Percentiles rank a stretch among this genome's conserved stretches.
These are phyloP conservation scores for Microdochium nivale DNA, from an alignment of 2,329 filamentous ascomycete species.

Conservation along the genomic window DNA sequence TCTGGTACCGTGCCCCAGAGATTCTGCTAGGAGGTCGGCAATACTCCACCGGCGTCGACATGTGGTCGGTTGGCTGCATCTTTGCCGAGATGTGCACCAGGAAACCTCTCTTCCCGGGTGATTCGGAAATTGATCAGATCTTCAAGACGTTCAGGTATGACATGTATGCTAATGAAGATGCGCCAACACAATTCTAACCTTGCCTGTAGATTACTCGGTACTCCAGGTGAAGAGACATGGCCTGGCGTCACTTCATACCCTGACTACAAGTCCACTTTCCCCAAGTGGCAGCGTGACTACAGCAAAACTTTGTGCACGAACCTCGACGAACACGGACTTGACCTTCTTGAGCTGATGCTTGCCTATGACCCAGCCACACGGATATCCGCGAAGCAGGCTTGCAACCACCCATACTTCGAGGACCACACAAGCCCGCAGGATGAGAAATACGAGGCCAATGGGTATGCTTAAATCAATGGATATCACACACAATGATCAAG, in stretches of 20 bases:
- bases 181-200: constrained; percentile 9
- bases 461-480: constrained; percentile 10
- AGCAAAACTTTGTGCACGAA: constrained; percentile 58
- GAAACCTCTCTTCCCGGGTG: constrained; percentile 85
- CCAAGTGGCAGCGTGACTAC: constrained; percentile 75
- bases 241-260: constrained; percentile 91
- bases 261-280: constrained; percentile 87
- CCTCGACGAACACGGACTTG: constrained; percentile 63
- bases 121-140: constrained; percentile 89
- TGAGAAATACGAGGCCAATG: constrained; percentile 9
- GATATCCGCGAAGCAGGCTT: constrained; percentile 83
- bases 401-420: constrained; percentile 74
- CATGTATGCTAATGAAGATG: neutral
- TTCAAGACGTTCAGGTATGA: constrained; percentile 86
- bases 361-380: constrained; percentile 82
- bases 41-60: constrained; percentile 90
- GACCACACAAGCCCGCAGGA: constrained; percentile 16
- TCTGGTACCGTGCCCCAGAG: constrained; percentile 89
- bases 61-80: constrained; percentile 93
- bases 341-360: constrained; percentile 62
- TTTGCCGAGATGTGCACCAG: constrained; percentile 95
- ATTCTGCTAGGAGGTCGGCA: constrained; percentile 85
- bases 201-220: constrained; percentile 59
- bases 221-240: constrained; percentile 74
- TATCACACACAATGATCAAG: neutral